Base-by-base conservation (phyloP, 768 basidiomycete species). In the Antrodiella citrinella region DNA sequence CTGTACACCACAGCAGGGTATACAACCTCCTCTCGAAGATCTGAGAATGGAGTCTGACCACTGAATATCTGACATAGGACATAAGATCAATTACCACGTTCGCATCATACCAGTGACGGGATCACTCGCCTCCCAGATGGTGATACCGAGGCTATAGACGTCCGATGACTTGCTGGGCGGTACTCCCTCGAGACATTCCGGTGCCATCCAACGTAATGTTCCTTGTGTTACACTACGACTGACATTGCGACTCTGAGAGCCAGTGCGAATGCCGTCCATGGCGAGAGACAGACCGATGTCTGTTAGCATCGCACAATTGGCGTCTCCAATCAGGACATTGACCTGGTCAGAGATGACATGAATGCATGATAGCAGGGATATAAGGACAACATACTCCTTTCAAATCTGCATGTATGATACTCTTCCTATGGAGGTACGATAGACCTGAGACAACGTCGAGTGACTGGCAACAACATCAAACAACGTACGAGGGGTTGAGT, bases 211-310 rank as follows among this genome's bases (percentile, higher is more conserved):
- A 9, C 43, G 43, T 3, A 51, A 44, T 4, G 50, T 45, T 2
- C 50, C 50, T n/a, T 23, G 49, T 9, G 41, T 24, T 19, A 18
- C 23, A 1, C 81, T 89, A 58, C 73, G 79, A 35, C 18, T 3
- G 4, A 26, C 10, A 15, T 15, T 24, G n/a, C n/a, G n/a, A 4
- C 3, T 4, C 9, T 22, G 11, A 19, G 50, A 35, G 18, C 26
- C 19, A 5, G 19, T 51, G 4, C 50, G 24, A 13, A 51, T 26
- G 18, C 38, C 50, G 20, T 45, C 26, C 3, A 45, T 25, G 26
- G 22, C 23, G 25, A 45, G 23, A 13, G 50, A 45, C 4, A 51
- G 44, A 3, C 50, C 50, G 30, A 51, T 45, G 22, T 51, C 44
- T 4, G 50, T 39, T 4, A 51, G 11, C 3, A 45, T 9, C 3